Evolutionary conservation across 495 filamentous ascomycete genomes (phyloP), one percentile per base, ranked within the genome.

Genomic region (Annulohypoxylon stygium): DNA sequence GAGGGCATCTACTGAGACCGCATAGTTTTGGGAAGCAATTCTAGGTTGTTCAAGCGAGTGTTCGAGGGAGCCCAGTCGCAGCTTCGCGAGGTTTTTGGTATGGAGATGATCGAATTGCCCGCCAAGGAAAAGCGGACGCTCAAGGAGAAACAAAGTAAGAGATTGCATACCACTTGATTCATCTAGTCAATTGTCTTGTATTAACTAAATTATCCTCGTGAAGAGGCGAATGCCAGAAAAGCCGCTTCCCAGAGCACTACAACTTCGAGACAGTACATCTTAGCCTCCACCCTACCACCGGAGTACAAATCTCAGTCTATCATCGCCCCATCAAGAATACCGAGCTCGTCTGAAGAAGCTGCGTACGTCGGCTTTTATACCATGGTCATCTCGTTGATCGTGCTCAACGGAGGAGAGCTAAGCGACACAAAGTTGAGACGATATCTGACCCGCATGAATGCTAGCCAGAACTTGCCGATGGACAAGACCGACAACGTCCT

Each of bases 61-160:
- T 94, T 94, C 71, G 88, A 88, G 1, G 82, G 80, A 20, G 89
- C 92, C 25, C 93, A 95, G 79, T 82, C 81, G 16, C 85, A 89
- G 67, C 81, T 98, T 33, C 81, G 84, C 25, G 80, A 76, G 2
- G 83, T 86, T 7, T 97, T 97, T 77, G 95, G 95, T 3, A 96
- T 97, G 93, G 88, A 94, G 78, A 88, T 98, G 86, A 83, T 85
- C 1, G 94, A 97, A 80, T 83, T 97, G 61, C 95, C 95, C 0
- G 83, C 83, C 20, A 88, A 85, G 74, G 96, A 98, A 79, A 97
- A 95, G 81, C 78, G 97, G 67, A 86, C 85, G 20, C 89, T 97
- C 53, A 92, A 82, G 87, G 83, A 90, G 88, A 88, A 93, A 90
- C 91, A 88, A 67, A 83, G 84, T 77, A 70, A 82, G 82, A 39